These are phyloP conservation scores for Agastache rugosa DNA, from an alignment of 257 asterid species.

Conservation along the genomic window DNA sequence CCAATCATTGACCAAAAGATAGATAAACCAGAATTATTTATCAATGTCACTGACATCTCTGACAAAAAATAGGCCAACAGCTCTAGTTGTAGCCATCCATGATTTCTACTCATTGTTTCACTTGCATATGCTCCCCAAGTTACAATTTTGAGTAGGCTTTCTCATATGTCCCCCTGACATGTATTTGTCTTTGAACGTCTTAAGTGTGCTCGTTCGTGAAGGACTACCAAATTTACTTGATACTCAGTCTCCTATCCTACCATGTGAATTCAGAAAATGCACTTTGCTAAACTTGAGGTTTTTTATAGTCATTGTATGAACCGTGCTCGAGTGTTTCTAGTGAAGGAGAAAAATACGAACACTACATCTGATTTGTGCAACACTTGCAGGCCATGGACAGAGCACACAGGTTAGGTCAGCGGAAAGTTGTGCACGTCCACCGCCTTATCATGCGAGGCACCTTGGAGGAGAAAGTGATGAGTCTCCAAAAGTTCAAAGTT, in stretches of 20 bases:
- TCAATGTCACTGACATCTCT: not conserved
- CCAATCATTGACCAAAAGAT: not conserved
- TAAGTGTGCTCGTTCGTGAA: not conserved
- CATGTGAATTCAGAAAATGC: not conserved
- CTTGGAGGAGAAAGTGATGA: constrained; percentile 99
- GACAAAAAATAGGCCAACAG: not conserved
- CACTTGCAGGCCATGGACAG: constrained; percentile 96
- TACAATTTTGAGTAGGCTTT: not conserved
- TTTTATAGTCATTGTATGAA: not conserved
- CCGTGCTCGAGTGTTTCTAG: not conserved
- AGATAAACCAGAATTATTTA: not conserved
- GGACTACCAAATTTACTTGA: not conserved
- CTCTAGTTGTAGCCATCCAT: not conserved
- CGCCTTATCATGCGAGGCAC: constrained; percentile 99
- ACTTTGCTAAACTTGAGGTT: constrained; percentile 1
- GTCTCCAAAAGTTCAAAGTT: constrained; percentile 97
- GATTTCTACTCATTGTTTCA: not conserved
- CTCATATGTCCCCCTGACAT: not conserved
- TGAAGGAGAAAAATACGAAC: not conserved
- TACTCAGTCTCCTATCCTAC: not conserved
- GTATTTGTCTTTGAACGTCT: not conserved
- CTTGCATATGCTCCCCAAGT: not conserved
- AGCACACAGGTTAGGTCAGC: constrained; percentile 98
- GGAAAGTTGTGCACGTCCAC: constrained; percentile 92
- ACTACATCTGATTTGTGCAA: constrained; percentile 17